These are phyloP conservation scores for Cruciata laevipes DNA, from an alignment of 257 asterid genomes.

Conservation along the genomic window DNA sequence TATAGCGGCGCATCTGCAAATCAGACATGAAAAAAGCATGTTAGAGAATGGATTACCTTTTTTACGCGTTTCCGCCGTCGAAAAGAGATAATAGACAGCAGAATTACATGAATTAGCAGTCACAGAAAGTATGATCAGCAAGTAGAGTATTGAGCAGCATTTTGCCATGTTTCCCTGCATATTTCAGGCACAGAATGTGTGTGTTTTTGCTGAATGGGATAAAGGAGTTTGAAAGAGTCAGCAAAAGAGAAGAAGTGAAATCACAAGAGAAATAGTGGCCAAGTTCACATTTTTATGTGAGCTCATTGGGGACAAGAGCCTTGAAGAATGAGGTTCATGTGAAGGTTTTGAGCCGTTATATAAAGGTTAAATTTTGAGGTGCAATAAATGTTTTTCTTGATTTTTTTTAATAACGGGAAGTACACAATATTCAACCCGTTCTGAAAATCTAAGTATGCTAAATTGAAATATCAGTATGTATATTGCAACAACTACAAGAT, in stretches of 20 bases:
- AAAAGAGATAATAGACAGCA: slow-evolving; percentile 6
- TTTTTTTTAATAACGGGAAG: not conserved
- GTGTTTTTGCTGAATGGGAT: not conserved
- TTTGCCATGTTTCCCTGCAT: slow-evolving; percentile 11
- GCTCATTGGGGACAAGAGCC: not conserved
- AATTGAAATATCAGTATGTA: too few species aligned
- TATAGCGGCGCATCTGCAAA: slow-evolving; percentile 75
- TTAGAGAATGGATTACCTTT: not conserved
- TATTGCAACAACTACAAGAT: too few species aligned
- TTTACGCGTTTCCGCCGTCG: too few species aligned
- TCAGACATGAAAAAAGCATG: not conserved
- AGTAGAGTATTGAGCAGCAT: slow-evolving; percentile 8
- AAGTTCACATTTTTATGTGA: slow-evolving; percentile 17
- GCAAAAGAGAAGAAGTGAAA: slow-evolving; percentile 4
- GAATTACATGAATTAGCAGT: slow-evolving; percentile 34
- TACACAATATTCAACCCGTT: too few species aligned
- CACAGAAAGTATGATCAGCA: slow-evolving; percentile 17
- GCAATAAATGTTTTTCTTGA: not conserved
- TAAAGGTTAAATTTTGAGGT: not conserved
- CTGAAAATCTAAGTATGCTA: too few species aligned
- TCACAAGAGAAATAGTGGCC: slow-evolving; percentile 49
- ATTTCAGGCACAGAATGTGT: not conserved
- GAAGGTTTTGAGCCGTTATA: not conserved
- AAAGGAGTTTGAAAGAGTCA: not conserved
- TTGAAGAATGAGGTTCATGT: not conserved